Evolutionary conservation across 2,329 filamentous ascomycete species (phyloP), one percentile per base, ranked within the genome.

Genomic region (Epichloe gansuensis): DNA sequence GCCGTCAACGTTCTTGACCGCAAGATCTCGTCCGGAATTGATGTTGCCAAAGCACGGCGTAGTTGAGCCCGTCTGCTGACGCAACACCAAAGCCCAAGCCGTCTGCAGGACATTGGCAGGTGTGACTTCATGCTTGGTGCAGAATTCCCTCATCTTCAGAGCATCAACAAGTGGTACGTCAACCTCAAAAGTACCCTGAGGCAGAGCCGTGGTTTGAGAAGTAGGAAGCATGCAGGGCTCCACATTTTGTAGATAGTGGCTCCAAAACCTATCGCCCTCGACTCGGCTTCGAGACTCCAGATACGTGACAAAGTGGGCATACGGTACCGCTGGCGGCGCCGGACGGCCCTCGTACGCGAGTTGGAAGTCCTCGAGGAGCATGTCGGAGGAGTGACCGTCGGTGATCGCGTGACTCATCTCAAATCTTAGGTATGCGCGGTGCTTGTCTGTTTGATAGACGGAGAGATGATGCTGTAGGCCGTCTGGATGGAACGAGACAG

Each of bases 101-200:
- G 48, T 46, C 31, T 53, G 51, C 5, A 55, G 41, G 13, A 55
- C 34, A 25, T 51, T 21, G 15, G 54, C 54, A 15, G 51, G 34
- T 5, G 54, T 55, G 17, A 51, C 47, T 37, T 55, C 54, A 51
- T 51, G 53, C 11, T 48, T 45, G 7, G 17, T 12, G 31, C 54
- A 55, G 44, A 53, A 55, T 2, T 49, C 31, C 5, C 37, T 41
- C 15, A 55, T 38, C 9, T 49, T 47, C n/a, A 28, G n/a, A 21
- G 34, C 21, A 13, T 55, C 47, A 15, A 55, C 21, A 4, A 39
- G 13, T 4, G 37, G 12, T 0, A 48, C 46, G 3, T 28, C 4
- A 31, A 48, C 46, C 11, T 28, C 37, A 5, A 39, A 12, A 8
- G 37, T 31, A 4, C 37, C 37, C 2, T 17, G 3, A 28, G 17